phyloP scores from a whole-genome alignment of 768 basidiomycete genomes.

The Trametes coccinea region DNA sequence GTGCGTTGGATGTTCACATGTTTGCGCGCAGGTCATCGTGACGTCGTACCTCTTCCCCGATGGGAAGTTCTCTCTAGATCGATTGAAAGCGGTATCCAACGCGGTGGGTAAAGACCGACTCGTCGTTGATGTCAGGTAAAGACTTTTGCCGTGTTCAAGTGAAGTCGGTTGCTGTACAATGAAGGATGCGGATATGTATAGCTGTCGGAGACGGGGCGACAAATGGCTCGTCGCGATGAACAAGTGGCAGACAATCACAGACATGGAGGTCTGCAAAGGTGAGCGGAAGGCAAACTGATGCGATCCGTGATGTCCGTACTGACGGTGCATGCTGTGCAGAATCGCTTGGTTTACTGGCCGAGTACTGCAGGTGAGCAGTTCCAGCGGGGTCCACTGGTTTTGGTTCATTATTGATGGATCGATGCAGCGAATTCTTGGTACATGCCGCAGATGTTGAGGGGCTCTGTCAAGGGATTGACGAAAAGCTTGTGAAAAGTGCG shows the following conservation, averaged over 20 bases:
- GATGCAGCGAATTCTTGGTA: conserved; percentile 76
- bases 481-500: conserved; percentile 79
- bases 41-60: conserved; percentile 93
- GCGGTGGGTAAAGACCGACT: conserved; percentile 80
- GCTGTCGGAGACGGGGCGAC: conserved; percentile 76
- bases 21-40: conserved; percentile 77
- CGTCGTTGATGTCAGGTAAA: conserved; percentile 93
- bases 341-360: conserved; percentile 70
- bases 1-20: background rate
- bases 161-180: too few relatives aligned
- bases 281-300: conserved; percentile 1
- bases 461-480: conserved; percentile 93
- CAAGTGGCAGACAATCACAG: conserved; percentile 96
- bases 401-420: conserved; percentile 29
- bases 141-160: background rate
- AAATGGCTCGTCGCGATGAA: conserved; percentile 98
- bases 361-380: conserved; percentile 71
- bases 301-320: background rate
- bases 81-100: conserved; percentile 60
- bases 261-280: conserved; percentile 90
- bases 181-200: conserved; percentile 31
- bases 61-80: conserved; percentile 74
- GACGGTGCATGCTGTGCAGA: conserved; percentile 46
- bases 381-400: background rate
- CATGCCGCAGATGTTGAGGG: conserved; percentile 99